Conservation (phyloP, 2,329 filamentous ascomycete genomes). For the Xylariaceae sp. region DNA sequence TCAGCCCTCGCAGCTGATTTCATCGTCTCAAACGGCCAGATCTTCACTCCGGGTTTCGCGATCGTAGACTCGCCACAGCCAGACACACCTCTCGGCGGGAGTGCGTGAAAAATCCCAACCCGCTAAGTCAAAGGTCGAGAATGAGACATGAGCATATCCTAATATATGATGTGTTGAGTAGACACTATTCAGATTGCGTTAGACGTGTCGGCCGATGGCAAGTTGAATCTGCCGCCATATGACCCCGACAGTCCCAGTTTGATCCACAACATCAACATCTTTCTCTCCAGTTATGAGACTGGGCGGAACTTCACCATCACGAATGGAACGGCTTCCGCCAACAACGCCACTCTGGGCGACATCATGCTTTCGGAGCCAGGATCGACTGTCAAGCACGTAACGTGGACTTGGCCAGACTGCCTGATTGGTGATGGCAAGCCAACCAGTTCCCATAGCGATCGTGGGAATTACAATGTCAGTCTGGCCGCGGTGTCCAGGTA, state of each 20-base stretch:
- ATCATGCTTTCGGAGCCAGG: constrained; percentile 59
- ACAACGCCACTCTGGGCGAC: constrained; percentile 51
- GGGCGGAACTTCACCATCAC: constrained; percentile 63
- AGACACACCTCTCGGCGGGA: constrained; percentile 57
- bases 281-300: constrained; percentile 59
- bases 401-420: constrained; percentile 67
- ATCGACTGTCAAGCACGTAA: constrained; percentile 68
- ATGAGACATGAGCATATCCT: constrained; percentile 8
- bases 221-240: constrained; percentile 54
- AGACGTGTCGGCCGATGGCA: constrained; percentile 61
- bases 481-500: background rate
- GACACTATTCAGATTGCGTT: constrained; percentile 58
- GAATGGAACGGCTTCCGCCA: constrained; percentile 51
- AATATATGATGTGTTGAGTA: constrained; percentile 30
- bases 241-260: constrained; percentile 47
- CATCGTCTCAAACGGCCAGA: constrained; percentile 57
- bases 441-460: constrained; percentile 40
- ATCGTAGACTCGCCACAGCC: constrained; percentile 62
- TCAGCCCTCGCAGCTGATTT: constrained; percentile 40
- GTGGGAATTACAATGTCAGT: constrained; percentile 58
- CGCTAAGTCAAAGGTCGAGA: constrained; percentile 4
- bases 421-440: constrained; percentile 55
- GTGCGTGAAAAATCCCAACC: constrained; percentile 36
- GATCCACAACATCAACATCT: constrained; percentile 61
- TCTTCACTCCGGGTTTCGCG: constrained; percentile 63